A percentile compares a stretch with the other conserved stretches of the same genome.
phyloP scores from a whole-genome alignment of 768 basidiomycete genomes.

The Fibroporia radiculosa region DNA sequence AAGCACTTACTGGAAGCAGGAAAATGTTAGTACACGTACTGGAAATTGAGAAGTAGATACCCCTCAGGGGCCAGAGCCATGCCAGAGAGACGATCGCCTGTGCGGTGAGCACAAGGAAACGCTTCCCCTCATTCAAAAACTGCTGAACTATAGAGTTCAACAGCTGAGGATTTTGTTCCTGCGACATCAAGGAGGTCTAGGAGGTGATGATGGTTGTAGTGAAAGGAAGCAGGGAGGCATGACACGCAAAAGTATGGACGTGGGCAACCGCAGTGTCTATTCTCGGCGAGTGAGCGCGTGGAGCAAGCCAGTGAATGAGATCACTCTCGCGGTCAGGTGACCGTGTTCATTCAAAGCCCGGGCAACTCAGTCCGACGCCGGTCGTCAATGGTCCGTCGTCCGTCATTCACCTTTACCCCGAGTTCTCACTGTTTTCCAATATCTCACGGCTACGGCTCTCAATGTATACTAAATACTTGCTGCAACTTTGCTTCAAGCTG shows the following conservation, averaged over 20 bases:
- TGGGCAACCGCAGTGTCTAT: not conserved
- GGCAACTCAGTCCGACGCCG: no score
- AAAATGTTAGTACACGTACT: constrained; percentile 10
- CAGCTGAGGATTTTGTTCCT: not conserved
- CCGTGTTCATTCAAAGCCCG: no score
- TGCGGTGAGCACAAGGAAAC: constrained; percentile 4
- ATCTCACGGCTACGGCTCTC: no score
- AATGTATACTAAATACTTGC: no score
- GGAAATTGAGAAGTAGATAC: constrained; percentile 16
- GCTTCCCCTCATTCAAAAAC: not conserved
- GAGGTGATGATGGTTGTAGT: not conserved
- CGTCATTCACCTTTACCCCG: no score
- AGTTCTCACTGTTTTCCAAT: no score
- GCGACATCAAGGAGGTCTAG: not conserved
- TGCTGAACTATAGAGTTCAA: not conserved
- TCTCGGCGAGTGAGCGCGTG: not conserved
- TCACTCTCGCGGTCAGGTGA: not conserved
- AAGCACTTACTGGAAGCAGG: not conserved
- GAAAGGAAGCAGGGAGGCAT: not conserved
- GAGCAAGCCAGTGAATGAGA: not conserved
- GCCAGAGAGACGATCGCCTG: constrained; percentile 17
- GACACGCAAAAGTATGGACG: no score
- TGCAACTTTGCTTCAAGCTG: no score
- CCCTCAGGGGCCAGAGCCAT: constrained; percentile 25
- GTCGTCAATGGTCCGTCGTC: no score